phyloP scores from a whole-genome alignment of 2,329 filamentous ascomycete species.

The Camillea tinctor region DNA sequence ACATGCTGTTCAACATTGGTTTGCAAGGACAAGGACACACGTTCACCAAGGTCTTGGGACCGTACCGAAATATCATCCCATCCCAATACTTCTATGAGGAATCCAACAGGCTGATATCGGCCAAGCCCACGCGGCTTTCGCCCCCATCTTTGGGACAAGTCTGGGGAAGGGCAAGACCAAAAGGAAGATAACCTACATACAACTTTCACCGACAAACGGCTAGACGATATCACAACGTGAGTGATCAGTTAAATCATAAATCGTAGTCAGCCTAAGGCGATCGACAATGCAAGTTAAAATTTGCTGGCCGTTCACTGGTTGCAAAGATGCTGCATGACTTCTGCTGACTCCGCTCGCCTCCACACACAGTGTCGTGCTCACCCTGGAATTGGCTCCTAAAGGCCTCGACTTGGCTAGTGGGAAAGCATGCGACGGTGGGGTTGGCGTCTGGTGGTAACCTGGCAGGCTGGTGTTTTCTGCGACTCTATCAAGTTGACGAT shows the following conservation, averaged over 20 bases:
- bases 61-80: background rate
- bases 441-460: background rate
- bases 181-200: background rate
- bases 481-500: background rate
- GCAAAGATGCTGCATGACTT: constrained; percentile 23
- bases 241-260: background rate
- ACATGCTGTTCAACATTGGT: no score
- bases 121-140: background rate
- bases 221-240: background rate
- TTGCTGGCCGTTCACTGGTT: constrained; percentile 20
- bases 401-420: constrained; percentile 14
- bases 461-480: background rate
- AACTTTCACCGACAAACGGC: background rate
- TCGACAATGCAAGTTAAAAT: constrained; percentile 21
- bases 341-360: constrained; percentile 23
- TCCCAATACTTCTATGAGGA: background rate
- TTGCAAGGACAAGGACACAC: background rate
- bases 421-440: constrained; percentile 4
- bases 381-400: constrained; percentile 14
- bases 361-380: constrained; percentile 16
- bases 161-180: background rate
- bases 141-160: background rate
- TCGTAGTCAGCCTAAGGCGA: constrained; percentile 11
- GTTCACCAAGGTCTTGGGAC: background rate
- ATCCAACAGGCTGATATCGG: background rate